Evolutionary conservation across 2,329 filamentous ascomycete genomes (phyloP), one percentile per base, ranked within the genome.

Genomic region (Lachnellula subtilissima): DNA sequence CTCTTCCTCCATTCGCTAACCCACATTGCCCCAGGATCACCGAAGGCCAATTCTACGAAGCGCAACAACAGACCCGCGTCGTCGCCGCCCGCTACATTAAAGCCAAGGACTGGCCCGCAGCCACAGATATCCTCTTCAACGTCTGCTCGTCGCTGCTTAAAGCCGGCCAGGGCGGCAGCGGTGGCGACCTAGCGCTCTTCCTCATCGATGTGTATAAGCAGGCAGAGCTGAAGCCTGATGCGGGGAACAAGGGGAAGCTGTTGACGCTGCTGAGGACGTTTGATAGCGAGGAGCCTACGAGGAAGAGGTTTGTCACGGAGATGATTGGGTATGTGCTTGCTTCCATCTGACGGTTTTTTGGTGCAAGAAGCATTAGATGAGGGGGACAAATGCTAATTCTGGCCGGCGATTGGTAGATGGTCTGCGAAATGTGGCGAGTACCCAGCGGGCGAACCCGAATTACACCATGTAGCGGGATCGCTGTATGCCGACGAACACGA

Each of bases 41-140:
- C 64, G 91, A 95, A 73, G 93, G 92, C 68, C 87, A 94, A 71
- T 97, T 85, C 80, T 99, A 99, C 78, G 94, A 99, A 81, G 94
- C 94, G 56, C 93, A 97, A 76, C 94, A 99, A 74, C 94, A 99
- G 78, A 90, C 96, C 64, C 91, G 94, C 61, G 92, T 97, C 53
- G 93, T 97, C 65, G 92, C 92, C 59, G 88, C 91, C 40, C 91
- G 95, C 56, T 96, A 99, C 76, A 85, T 93, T 72, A 97, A 97
- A 77, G 81, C 87, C 45, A 78, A 83, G 59, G 93, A 93, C 80
- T 97, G 89, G 82, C 73, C 80, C 64, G 87, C 91, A 12, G 94
- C 95, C 48, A 87, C 91, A 70, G 89, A 96, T 64, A 88, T 97
- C 62, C 82, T 99, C 62, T 87, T 83, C 72, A 87, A 83, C 62